Base-by-base conservation (phyloP, 139 green algal species). In the Closterium sp. region DNA sequence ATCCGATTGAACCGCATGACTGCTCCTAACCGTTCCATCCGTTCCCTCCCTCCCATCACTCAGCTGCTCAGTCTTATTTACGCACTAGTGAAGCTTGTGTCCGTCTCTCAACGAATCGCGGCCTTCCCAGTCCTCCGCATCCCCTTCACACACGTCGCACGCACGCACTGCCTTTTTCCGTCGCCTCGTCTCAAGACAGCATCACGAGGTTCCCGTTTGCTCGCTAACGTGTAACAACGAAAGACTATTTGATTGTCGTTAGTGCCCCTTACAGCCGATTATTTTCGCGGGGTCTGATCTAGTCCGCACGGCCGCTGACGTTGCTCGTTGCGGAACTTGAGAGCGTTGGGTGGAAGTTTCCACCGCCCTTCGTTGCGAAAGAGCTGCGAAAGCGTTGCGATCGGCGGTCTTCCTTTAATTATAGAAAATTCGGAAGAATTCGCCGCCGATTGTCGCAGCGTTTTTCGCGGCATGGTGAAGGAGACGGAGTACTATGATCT, bases 401-500 rank as follows among this genome's bases (percentile, higher is more conserved):
- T 73, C 10, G 50, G 24, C 50, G 4, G 0, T 45, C 38, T 45
- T 45, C 4, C 4, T 6, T 45, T 45, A 45, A 45, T 45, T 45
- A 45, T 45, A 45, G 38, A 45, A 45, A 6, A 45, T 45, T 9
- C 4, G 0, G 2, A 45, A 45, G 10, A 9, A 0, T 45, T 27
- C 4, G 50, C 50, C 50, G 50, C 50, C 50, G 13, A 73, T 73
- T 22, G 13, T 73, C 50, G 17, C 50, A 73, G 50, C 50, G 13
- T 73, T 9, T 45, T 22, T 27, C 50, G 50, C 50, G 86, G 31
- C 86, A 91, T 91, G 89, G 94, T 95, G 70, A 94, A 93, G 31
- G 95, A 96, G 11, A 95, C 93, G 7, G 93, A 92, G 5, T 97
- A 96, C 70, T 98, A 98, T 92, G 95, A 95, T 4, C 90, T 97